These are phyloP conservation scores for Butyriboletus loyo DNA, from an alignment of 768 basidiomycete species.

Conservation along the genomic window DNA sequence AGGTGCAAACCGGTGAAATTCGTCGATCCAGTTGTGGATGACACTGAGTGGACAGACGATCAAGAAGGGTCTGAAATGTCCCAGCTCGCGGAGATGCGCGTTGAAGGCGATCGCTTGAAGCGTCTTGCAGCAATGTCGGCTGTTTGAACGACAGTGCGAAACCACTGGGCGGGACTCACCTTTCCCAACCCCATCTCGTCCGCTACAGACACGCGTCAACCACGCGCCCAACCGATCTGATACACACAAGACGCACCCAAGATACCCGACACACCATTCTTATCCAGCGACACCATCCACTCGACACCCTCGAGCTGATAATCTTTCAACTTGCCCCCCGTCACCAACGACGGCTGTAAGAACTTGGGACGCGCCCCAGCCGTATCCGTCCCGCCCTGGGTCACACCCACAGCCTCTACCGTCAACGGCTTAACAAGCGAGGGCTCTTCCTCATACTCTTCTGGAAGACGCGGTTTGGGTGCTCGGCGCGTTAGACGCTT, in stretches of 20 bases:
- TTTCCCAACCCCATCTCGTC: conserved; percentile 96
- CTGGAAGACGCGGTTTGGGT: conserved; percentile 9
- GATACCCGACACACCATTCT: conserved; percentile 82
- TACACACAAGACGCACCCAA: conserved; percentile 46
- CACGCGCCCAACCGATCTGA: conserved; percentile 14
- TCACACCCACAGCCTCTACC: neutral
- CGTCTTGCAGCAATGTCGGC: conserved; percentile 49
- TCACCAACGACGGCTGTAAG: conserved; percentile 74
- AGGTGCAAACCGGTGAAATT: conserved; percentile 84
- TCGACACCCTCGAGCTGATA: conserved; percentile 94
- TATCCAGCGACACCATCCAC: conserved; percentile 89
- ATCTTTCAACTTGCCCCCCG: conserved; percentile 80
- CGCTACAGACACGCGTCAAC: conserved; percentile 41
- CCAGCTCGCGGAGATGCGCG: conserved; percentile 78
- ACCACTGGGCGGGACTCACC: conserved; percentile 35
- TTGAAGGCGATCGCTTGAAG: conserved; percentile 94
- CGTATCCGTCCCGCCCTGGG: neutral
- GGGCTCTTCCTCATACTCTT: conserved; percentile 3
- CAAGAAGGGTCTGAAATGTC: conserved; percentile 72
- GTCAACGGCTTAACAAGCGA: conserved; percentile 13
- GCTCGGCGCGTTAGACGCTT: conserved; percentile 13
- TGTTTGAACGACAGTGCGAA: neutral
- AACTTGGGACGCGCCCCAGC: conserved; percentile 38
- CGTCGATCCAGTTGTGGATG: conserved; percentile 85
- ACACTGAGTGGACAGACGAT: conserved; percentile 93